Evolutionary conservation across 805 yeast genomes (phyloP).

Genomic region (Starmerella apicola): DNA sequence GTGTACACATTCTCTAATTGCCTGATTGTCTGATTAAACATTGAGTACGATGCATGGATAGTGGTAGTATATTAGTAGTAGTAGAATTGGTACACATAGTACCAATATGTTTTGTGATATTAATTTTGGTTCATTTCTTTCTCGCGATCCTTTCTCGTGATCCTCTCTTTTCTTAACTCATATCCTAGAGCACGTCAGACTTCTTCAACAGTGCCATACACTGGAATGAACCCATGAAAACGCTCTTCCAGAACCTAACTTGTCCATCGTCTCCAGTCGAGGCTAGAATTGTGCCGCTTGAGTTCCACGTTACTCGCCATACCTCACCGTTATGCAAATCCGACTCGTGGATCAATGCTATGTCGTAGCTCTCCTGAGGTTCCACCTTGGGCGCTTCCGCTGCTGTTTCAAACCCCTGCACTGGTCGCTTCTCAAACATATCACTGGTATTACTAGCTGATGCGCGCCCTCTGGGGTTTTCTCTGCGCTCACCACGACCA

Average conservation of each 20-base stretch:
- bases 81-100: too few species aligned
- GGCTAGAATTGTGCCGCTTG: constrained; percentile 82
- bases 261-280: constrained; percentile 94
- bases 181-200: neutral
- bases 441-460: neutral
- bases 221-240: constrained; percentile 73
- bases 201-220: constrained; percentile 79
- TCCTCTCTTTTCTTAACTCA: too few species aligned
- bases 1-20: too few species aligned
- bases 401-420: constrained; percentile 9
- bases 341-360: constrained; percentile 53
- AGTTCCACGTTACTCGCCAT: constrained; percentile 93
- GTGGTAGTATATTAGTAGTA: neutral
- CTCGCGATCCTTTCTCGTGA: too few species aligned
- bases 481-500: neutral
- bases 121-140: too few species aligned
- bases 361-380: constrained; percentile 21
- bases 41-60: neutral
- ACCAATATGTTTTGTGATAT: too few species aligned
- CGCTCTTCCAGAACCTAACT: constrained; percentile 82
- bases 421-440: constrained; percentile 1
- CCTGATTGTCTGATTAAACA: too few species aligned
- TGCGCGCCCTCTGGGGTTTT: too few species aligned
- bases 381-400: neutral
- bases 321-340: constrained; percentile 78